Evolutionary conservation across 495 filamentous ascomycete species (phyloP), one percentile per base, ranked within the genome.

Genomic region (Penicillium pulvis): DNA sequence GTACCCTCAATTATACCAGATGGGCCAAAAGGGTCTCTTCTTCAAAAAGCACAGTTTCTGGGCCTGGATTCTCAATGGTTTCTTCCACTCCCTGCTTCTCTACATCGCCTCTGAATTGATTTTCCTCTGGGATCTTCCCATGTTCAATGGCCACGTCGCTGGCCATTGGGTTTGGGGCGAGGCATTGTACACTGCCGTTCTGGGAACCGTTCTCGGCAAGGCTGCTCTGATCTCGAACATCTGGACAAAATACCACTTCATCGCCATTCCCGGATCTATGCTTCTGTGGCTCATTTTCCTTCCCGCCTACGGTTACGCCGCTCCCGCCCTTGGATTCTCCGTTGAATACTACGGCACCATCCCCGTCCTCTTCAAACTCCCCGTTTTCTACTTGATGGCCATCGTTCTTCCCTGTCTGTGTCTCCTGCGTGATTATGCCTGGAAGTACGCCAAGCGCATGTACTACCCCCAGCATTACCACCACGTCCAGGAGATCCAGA

Each of bases 401-500:
- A 60, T 95, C 2, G 83, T 90, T 28, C 77, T 98, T 11, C 92
- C 95, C 1, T 79, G 86, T 11, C 67, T 98, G 36, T 97, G 92
- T 70, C 81, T 98, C n/a, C 75, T 91, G 26, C 80, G 95, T 61
- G 95, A 99, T 72, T 92, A 96, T 71, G 85, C 90, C 17, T 80
- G 78, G 86, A 90, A 89, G 69, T 93, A 91, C 66, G 87, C 86
- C 60, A 97, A 96, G 79, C 87, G 95, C 41, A 95, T 99, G 90
- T 97, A 97, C 77, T 87, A 85, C 57, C 95, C 95, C 41, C 90
- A 97, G 77, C 84, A 90, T 33, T 99, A 99, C 67, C 95, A 99
- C 65, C 95, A 99, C 72, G 91, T 99, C 45, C 95, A 99, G 76
- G 95, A 99, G 76, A 99, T 99, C 62, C 95, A 99, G 74, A 99